Conservation (phyloP, 2,329 filamentous ascomycete genomes). For the Arthrobotrys entomopaga region DNA sequence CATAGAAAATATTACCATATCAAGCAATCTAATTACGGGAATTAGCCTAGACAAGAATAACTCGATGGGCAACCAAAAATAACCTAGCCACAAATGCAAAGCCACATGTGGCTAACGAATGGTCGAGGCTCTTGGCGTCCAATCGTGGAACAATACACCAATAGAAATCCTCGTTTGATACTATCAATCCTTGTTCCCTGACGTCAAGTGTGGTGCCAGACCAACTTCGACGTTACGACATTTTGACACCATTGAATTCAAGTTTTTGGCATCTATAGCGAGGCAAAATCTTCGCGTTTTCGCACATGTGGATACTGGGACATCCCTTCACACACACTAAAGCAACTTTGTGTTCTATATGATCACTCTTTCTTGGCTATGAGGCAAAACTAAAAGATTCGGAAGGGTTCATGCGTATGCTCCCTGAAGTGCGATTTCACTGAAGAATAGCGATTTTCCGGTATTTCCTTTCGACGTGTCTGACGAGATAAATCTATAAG, state of each 20-base stretch:
- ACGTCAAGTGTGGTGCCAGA: conserved; percentile 40
- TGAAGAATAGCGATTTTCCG: conserved; percentile 15
- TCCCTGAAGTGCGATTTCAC: conserved; percentile 8
- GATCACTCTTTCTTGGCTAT: conserved; percentile 19
- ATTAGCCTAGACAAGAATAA: too few relatives aligned
- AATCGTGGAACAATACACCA: conserved; percentile 17
- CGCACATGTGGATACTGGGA: conserved; percentile 9
- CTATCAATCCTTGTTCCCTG: conserved; percentile 22
- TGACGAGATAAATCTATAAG: conserved; percentile 36
- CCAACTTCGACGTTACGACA: conserved; percentile 39
- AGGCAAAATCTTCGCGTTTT: conserved; percentile 1
- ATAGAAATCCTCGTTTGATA: conserved; percentile 18
- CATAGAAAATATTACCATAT: conserved; percentile 3
- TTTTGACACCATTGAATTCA: conserved; percentile 51
- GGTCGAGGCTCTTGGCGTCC: background rate
- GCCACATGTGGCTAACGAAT: conserved; percentile 30
- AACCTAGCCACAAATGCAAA: conserved; percentile 39
- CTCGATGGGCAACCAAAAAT: too few relatives aligned
- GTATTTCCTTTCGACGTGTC: conserved; percentile 23
- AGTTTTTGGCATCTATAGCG: conserved; percentile 26
- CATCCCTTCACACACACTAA: background rate
- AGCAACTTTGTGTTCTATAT: background rate
- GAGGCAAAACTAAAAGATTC: conserved; percentile 23
- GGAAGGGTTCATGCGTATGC: background rate
- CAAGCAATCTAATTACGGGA: background rate